A percentile compares a stretch with the other conserved stretches of the same genome.
Evolutionary conservation across 2,329 filamentous ascomycete species (phyloP).

Genomic region (Penicillium sp.): DNA sequence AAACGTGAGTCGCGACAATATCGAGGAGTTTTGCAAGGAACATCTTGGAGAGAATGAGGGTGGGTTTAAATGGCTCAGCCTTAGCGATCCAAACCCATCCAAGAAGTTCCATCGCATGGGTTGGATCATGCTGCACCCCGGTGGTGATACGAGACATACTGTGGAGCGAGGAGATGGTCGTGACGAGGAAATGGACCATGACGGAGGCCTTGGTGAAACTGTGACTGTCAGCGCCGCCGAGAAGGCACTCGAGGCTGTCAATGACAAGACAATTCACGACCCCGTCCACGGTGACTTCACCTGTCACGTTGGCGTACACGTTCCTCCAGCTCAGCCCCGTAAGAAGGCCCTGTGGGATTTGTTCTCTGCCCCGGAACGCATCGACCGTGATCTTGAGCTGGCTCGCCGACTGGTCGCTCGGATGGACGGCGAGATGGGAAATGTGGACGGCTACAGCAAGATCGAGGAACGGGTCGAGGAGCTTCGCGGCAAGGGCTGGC

Average conservation of each 20-base stretch:
- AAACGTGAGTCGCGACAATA: slow-evolving; percentile 88
- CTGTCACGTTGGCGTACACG: slow-evolving; percentile 95
- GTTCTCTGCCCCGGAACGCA: slow-evolving; percentile 89
- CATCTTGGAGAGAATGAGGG: slow-evolving; percentile 88
- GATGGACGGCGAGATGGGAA: slow-evolving; percentile 80
- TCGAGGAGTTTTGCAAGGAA: slow-evolving; percentile 93
- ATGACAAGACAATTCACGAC: slow-evolving; percentile 96
- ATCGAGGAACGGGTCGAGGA: slow-evolving; percentile 87
- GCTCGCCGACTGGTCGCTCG: slow-evolving; percentile 80
- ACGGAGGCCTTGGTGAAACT: slow-evolving; percentile 35
- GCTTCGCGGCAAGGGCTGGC: slow-evolving; percentile 70
- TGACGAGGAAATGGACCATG: slow-evolving; percentile 60
- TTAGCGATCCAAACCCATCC: slow-evolving; percentile 94
- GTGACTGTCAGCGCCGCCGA: slow-evolving; percentile 63
- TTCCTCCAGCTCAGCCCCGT: slow-evolving; percentile 77
- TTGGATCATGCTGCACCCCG: slow-evolving; percentile 94
- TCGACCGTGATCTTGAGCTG: slow-evolving; percentile 84
- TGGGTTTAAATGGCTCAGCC: slow-evolving; percentile 91
- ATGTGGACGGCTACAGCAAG: slow-evolving; percentile 74
- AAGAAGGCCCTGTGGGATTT: slow-evolving; percentile 98
- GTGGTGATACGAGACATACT: slow-evolving; percentile 62
- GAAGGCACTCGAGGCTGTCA: slow-evolving; percentile 89
- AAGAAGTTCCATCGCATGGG: slow-evolving; percentile 98
- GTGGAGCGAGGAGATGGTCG: slow-evolving; percentile 73
- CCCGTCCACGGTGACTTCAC: slow-evolving; percentile 93